Evolutionary conservation across 306 rosid genomes (phyloP).

Genomic region (Vigna radiata): DNA sequence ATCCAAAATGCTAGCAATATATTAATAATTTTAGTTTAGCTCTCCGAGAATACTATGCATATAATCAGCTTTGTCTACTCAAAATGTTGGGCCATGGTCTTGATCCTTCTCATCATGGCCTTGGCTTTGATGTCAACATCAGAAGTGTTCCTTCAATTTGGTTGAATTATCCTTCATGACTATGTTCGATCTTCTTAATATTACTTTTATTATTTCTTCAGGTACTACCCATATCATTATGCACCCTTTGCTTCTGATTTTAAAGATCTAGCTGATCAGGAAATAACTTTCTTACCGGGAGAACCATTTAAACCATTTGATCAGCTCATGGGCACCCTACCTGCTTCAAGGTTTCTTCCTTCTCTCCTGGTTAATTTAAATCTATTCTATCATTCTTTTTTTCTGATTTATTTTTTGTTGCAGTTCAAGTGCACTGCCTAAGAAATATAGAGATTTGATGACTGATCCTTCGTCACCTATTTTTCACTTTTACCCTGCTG

Average conservation of each 20-base stretch:
- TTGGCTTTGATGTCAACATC: too few relatives aligned
- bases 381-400: constrained; percentile 8
- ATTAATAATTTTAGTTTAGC: too few relatives aligned
- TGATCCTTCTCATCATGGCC: too few relatives aligned
- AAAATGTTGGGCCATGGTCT: too few relatives aligned
- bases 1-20: too few relatives aligned
- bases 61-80: too few relatives aligned
- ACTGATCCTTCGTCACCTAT: constrained; percentile 71
- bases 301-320: constrained; percentile 87
- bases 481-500: constrained; percentile 70
- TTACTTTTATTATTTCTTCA: constrained; percentile 46
- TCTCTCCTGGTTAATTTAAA: background rate
- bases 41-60: too few relatives aligned
- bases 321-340: constrained; percentile 91
- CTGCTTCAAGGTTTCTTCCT: constrained; percentile 72
- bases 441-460: constrained; percentile 74
- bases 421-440: constrained; percentile 83
- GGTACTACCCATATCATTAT: constrained; percentile 90
- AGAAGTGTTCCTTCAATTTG: background rate
- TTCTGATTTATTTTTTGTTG: constrained; percentile 37
- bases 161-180: background rate
- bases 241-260: constrained; percentile 93
- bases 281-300: constrained; percentile 65
- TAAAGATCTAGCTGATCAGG: constrained; percentile 62
- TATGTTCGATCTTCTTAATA: constrained; percentile 10